A percentile compares a stretch with the other conserved stretches of the same genome.
Evolutionary conservation across 1,284 basidiomycete species (phyloP).

Genomic region (Tilletia caries): DNA sequence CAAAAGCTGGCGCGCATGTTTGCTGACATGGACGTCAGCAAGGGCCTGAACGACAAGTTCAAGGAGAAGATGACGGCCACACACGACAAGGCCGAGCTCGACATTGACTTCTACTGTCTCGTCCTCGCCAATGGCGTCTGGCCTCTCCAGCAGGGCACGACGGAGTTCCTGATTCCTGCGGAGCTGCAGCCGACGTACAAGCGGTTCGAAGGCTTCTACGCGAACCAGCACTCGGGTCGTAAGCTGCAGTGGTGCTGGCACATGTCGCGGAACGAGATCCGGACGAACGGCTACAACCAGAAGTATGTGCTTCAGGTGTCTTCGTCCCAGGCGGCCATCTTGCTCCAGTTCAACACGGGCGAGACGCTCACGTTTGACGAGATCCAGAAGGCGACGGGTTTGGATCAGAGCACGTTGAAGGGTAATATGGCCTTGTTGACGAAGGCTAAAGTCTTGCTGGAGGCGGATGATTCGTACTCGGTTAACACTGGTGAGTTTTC

Average conservation of each 20-base stretch:
- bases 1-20: conserved; percentile 98
- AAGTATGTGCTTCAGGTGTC: conserved; percentile 95
- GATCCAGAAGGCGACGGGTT: conserved; percentile 74
- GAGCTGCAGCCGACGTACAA: conserved; percentile 85
- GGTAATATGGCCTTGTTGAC: conserved; percentile 78
- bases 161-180: conserved; percentile 82
- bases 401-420: conserved; percentile 77
- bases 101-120: conserved; percentile 84
- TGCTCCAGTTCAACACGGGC: conserved; percentile 84
- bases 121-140: conserved; percentile 95
- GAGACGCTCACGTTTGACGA: conserved; percentile 80
- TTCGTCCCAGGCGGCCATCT: conserved; percentile 89
- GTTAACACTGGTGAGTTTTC: conserved; percentile 72
- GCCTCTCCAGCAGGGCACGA: conserved; percentile 78
- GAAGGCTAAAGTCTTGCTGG: conserved; percentile 83
- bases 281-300: conserved; percentile 84
- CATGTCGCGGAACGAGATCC: conserved; percentile 90
- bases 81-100: conserved; percentile 56
- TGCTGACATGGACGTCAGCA: conserved; percentile 92
- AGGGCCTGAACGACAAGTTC: conserved; percentile 93
- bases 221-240: conserved; percentile 87
- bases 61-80: conserved; percentile 87
- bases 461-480: conserved; percentile 79
- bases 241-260: conserved; percentile 98
- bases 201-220: conserved; percentile 89